These are phyloP conservation scores for Globisporangium rhizosaccharum DNA, from an alignment of 352 stramenopile genomes.

Conservation along the genomic window DNA sequence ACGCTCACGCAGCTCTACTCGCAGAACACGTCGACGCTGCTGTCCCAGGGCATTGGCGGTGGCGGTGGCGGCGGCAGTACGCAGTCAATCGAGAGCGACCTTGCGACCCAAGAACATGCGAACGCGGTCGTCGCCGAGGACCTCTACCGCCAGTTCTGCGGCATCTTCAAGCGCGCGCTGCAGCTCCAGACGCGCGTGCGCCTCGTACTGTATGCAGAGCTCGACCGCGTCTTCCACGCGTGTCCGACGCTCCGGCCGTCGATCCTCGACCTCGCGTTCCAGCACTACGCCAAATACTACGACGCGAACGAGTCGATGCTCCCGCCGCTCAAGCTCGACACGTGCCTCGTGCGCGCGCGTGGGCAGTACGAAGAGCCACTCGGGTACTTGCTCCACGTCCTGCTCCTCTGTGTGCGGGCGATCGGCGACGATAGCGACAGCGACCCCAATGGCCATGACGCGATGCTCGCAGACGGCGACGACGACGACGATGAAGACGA, in stretches of 20 bases:
- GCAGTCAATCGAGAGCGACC: constrained; percentile 12
- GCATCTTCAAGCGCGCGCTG: constrained; percentile 43
- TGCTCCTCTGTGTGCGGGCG: constrained; percentile 26
- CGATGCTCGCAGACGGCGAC: constrained; percentile 28
- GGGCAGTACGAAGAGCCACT: constrained; percentile 41
- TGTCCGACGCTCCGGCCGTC: constrained; percentile 33
- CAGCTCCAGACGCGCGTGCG: constrained; percentile 43
- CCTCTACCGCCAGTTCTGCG: constrained; percentile 52
- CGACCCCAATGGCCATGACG: constrained; percentile 15
- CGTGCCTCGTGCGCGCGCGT: constrained; percentile 21
- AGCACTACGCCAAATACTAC: constrained; percentile 40
- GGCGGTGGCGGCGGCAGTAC: constrained; percentile 1
- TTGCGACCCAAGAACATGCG: constrained; percentile 33
- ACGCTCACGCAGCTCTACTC: constrained; percentile 50
- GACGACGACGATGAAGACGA: constrained; percentile 26
- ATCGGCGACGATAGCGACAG: constrained; percentile 11
- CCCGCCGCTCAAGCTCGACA: constrained; percentile 45
- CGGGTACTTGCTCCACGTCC: constrained; percentile 29
- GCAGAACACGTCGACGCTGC: constrained; percentile 28
- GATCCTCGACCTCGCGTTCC: constrained; percentile 43
- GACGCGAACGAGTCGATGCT: constrained; percentile 38
- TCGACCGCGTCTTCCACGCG: constrained; percentile 35
- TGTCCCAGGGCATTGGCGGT: constrained; percentile 25
- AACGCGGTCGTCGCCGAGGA: constrained; percentile 40
- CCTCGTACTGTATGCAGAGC: constrained; percentile 38